Conservation (phyloP, 768 basidiomycete genomes). For the Tulasnella sp. region DNA sequence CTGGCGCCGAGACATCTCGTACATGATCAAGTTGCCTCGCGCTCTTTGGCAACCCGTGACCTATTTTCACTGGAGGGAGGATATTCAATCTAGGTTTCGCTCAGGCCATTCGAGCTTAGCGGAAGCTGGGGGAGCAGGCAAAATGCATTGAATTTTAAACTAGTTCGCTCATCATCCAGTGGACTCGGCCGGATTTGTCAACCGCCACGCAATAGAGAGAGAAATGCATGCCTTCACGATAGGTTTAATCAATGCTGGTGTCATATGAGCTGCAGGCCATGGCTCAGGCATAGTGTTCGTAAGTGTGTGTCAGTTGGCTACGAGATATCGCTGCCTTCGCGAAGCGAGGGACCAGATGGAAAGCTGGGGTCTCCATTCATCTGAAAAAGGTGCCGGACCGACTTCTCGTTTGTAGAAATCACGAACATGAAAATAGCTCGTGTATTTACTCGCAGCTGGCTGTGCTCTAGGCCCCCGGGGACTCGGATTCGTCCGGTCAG, state of each 20-base stretch:
- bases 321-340: neutral
- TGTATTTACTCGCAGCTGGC: no score
- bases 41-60: neutral
- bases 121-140: neutral
- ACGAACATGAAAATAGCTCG: neutral
- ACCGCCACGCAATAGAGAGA: neutral
- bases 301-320: neutral
- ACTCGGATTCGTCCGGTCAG: neutral
- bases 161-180: neutral
- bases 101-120: neutral
- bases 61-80: neutral
- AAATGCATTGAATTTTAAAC: neutral
- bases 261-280: neutral
- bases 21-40: neutral
- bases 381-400: neutral
- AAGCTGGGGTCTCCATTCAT: neutral
- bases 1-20: neutral
- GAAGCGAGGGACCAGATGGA: neutral
- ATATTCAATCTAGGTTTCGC: no score
- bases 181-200: neutral
- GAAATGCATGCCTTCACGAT: neutral
- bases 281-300: neutral
- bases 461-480: neutral
- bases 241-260: neutral
- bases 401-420: neutral